A percentile compares a stretch with the other conserved stretches of the same genome.
Conservation (phyloP, 2,329 filamentous ascomycete genomes). For the Parasarocladium wereldwijsianum region DNA sequence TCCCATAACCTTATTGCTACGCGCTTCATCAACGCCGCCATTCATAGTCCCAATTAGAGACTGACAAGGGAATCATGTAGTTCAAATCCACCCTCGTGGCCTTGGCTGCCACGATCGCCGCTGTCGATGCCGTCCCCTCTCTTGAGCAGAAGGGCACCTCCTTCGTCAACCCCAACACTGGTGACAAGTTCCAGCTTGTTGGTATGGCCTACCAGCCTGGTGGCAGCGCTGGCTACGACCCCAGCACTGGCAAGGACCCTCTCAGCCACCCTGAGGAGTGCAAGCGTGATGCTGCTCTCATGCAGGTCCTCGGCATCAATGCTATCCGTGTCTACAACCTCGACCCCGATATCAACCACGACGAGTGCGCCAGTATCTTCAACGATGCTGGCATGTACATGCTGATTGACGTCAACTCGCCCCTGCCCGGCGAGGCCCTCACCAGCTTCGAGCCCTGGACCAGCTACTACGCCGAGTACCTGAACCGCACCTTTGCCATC, state of each 20-base stretch:
- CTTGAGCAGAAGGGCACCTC: conserved; percentile 41
- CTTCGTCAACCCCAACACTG: conserved; percentile 44
- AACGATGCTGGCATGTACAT: conserved; percentile 56
- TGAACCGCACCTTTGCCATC: conserved; percentile 52
- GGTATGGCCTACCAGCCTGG: conserved; percentile 58
- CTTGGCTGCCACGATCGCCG: conserved; percentile 34
- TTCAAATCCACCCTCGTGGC: conserved; percentile 29
- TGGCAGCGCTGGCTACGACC: conserved; percentile 47
- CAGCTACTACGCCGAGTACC: conserved; percentile 43
- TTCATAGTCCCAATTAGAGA: too few species aligned
- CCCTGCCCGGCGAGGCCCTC: conserved; percentile 41
- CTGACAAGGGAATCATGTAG: too few species aligned
- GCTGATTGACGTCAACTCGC: conserved; percentile 55
- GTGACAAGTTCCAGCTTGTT: conserved; percentile 49
- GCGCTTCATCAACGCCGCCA: too few species aligned
- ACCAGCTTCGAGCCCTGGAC: conserved; percentile 39
- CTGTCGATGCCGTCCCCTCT: conserved; percentile 38
- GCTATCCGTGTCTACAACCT: conserved; percentile 58
- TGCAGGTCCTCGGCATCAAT: conserved; percentile 51
- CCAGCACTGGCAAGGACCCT: conserved; percentile 37
- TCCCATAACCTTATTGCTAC: too few species aligned
- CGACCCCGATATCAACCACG: conserved; percentile 50
- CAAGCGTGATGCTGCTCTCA: conserved; percentile 48
- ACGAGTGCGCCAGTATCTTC: conserved; percentile 53
- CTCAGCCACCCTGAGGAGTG: conserved; percentile 43